These are phyloP conservation scores for Ormosia emarginata DNA, from an alignment of 306 rosid species.

Conservation along the genomic window DNA sequence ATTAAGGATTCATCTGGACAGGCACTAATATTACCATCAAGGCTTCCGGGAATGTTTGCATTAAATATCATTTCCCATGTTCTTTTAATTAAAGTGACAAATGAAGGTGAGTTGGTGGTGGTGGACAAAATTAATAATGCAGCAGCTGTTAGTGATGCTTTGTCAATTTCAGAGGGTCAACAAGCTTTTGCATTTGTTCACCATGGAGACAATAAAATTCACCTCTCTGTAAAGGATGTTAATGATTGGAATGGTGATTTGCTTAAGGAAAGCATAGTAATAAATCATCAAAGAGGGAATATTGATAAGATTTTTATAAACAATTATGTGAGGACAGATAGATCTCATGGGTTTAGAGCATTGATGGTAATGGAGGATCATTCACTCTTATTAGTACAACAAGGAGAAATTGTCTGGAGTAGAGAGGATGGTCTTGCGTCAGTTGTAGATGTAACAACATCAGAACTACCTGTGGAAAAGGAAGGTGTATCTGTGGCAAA, in stretches of 20 bases:
- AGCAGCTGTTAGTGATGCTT: conserved; percentile 66
- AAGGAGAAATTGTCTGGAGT: conserved; percentile 93
- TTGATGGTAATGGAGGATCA: conserved; percentile 94
- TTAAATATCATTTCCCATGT: conserved; percentile 43
- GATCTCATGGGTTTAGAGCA: conserved; percentile 88
- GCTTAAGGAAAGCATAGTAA: conserved; percentile 64
- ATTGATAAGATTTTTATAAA: conserved; percentile 74
- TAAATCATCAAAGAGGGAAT: conserved; percentile 71
- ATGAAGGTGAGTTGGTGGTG: conserved; percentile 62
- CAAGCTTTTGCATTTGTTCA: conserved; percentile 74
- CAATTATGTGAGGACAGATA: conserved; percentile 82
- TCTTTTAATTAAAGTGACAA: conserved; percentile 54
- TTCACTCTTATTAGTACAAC: conserved; percentile 85
- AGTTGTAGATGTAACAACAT: conserved; percentile 71
- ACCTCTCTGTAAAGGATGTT: conserved; percentile 57
- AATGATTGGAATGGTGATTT: conserved; percentile 64
- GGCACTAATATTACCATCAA: conserved; percentile 59
- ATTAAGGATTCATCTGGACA: conserved; percentile 51
- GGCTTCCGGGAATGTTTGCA: conserved; percentile 70
- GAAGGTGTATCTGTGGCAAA: conserved; percentile 82
- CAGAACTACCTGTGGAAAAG: conserved; percentile 89
- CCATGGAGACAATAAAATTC: conserved; percentile 58
- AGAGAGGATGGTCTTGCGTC: conserved; percentile 99
- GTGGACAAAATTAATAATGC: conserved; percentile 59
- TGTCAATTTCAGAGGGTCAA: conserved; percentile 68